A percentile compares a stretch with the other conserved stretches of the same genome.
These are phyloP conservation scores for Rhodomyrtus psidioides DNA, from an alignment of 441 rosid genomes.

Conservation along the genomic window DNA sequence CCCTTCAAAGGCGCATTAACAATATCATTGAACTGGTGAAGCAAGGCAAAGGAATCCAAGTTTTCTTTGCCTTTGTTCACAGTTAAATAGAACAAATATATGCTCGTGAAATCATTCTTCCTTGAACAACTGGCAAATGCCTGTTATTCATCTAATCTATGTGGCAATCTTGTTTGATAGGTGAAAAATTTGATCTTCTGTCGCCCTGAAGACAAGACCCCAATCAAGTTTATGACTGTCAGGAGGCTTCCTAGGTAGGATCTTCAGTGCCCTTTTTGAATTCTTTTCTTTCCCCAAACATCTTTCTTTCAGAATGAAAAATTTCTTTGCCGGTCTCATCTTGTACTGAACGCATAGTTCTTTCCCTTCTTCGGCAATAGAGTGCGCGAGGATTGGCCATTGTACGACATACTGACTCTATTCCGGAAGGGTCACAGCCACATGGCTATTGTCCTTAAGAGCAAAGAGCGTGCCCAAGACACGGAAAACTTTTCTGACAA, in stretches of 20 bases:
- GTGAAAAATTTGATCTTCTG: constrained; percentile 7
- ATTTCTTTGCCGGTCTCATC: background rate
- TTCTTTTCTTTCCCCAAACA: background rate
- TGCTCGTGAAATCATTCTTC: background rate
- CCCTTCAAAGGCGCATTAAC: background rate
- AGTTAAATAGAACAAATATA: background rate
- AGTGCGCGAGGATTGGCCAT: constrained; percentile 2
- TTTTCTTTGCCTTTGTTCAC: background rate
- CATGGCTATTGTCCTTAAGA: constrained; percentile 7
- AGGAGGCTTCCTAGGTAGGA: background rate
- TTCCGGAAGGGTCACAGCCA: constrained; percentile 10
- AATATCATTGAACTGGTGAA: background rate
- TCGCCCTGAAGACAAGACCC: background rate
- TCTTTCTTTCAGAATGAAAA: background rate
- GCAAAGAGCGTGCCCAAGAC: background rate
- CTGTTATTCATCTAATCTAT: background rate
- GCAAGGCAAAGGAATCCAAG: background rate
- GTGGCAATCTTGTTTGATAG: background rate
- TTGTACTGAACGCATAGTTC: background rate
- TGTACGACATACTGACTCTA: background rate
- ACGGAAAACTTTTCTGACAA: background rate
- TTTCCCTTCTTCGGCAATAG: background rate
- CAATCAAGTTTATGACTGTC: background rate
- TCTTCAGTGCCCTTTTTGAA: background rate
- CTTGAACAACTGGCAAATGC: background rate